Percentiles rank a stretch among this genome's conserved stretches.
phyloP scores from a whole-genome alignment of 1,284 basidiomycete species.

The Fistulina hepatica region DNA sequence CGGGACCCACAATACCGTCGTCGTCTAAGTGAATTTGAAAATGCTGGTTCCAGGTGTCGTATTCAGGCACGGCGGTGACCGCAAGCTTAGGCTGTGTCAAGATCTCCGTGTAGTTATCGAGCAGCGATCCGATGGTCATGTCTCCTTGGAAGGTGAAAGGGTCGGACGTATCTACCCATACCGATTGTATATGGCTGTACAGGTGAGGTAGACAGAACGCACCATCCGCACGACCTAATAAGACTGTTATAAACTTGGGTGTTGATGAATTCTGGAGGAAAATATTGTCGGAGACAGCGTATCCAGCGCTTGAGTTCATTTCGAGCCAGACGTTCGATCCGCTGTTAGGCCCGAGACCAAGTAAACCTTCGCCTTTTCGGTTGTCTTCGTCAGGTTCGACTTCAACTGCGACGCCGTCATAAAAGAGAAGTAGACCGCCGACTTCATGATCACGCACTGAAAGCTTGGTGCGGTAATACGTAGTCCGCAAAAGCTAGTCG shows the following conservation, averaged over 20 bases:
- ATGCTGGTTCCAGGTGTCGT: slow-evolving; percentile 32
- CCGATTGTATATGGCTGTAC: not conserved
- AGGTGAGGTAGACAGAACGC: not conserved
- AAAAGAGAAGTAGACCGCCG: not conserved
- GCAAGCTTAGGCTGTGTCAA: slow-evolving; percentile 31
- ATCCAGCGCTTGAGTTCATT: slow-evolving; percentile 22
- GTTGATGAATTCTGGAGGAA: slow-evolving; percentile 45
- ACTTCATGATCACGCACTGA: slow-evolving; percentile 32
- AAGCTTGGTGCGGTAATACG: slow-evolving; percentile 48
- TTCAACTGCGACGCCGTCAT: slow-evolving; percentile 24
- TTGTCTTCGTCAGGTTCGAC: slow-evolving; percentile 22
- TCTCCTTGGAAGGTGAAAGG: slow-evolving; percentile 36
- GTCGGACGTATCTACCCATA: slow-evolving; percentile 26
- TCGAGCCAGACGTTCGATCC: slow-evolving; percentile 30
- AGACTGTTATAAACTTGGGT: slow-evolving; percentile 46
- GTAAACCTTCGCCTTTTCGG: slow-evolving; percentile 29
- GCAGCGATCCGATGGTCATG: slow-evolving; percentile 36
- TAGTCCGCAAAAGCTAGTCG: slow-evolving; percentile 43
- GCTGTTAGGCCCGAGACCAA: slow-evolving; percentile 42
- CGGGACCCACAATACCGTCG: slow-evolving; percentile 39
- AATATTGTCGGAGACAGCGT: slow-evolving; percentile 50
- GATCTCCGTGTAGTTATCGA: slow-evolving; percentile 31
- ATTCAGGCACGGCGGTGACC: slow-evolving; percentile 27
- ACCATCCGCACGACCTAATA: slow-evolving; percentile 36
- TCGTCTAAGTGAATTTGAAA: slow-evolving; percentile 41